Base-by-base conservation (phyloP, 495 filamentous ascomycete species). In the Hypomontagnella monticulosa region DNA sequence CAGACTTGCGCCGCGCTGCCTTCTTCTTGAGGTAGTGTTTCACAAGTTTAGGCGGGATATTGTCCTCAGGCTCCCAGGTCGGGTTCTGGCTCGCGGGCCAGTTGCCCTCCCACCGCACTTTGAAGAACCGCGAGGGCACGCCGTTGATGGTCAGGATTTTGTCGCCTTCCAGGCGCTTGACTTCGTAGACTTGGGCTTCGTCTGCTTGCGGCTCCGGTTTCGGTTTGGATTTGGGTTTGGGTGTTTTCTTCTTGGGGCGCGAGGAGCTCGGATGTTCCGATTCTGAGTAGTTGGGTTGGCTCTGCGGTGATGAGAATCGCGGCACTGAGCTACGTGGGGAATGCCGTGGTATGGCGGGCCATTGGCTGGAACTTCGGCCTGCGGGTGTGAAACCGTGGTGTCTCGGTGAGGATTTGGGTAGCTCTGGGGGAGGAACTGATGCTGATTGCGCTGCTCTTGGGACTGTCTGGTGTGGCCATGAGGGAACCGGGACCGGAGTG, bases 21-120 rank as follows among this genome's bases (percentile, higher is more conserved):
- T 50, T 54, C 43, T 71, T 70, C 14, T 75, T 67, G 8, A 72
- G 43, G 58, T 80, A 83, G 14, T 36, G 40, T 27, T 52, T 48
- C 30, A 82, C 66, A 3, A 80, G 48, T 0, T 40, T 19, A 0
- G 68, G 53, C 11, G 76, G 43, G 11, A 83, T 77, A 34, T 81
- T 79, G 3, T 71, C 72, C 36, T 72, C 75, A 0, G 79, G 80
- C 61, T 82, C 80, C 81, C 81, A 83, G 0, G 78, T 79, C 0
- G 78, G 78, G 46, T 82, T 80, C 41, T 81, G 75, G 9, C 75
- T 74, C 1, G 68, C 60, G 0, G 80, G 80, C 80, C 80, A 83
- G 27, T 81, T 57, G 4, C 80, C 81, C n/a, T 66, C 72, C 81
- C 81, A 83, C 19, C 75, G 69, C 3, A 83, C 80, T 7, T 76